Conservation (phyloP, 176 grass and related monocot species). For the Musa itinerans region DNA sequence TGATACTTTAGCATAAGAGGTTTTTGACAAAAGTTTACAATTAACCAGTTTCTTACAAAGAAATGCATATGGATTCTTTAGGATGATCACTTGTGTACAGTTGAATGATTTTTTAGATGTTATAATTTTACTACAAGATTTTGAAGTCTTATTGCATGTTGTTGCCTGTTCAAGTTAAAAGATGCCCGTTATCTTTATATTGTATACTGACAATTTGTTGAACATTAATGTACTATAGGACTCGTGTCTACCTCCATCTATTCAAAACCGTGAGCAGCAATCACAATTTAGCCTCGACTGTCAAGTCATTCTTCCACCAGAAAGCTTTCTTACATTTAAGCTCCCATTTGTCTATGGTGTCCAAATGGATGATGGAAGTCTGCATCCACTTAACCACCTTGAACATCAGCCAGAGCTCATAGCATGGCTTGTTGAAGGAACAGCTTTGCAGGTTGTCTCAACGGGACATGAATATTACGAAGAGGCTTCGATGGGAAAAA, state of each 20-base stretch:
- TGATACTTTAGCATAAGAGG: no score
- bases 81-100: not conserved
- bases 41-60: not conserved
- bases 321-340: constrained; percentile 86
- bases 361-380: constrained; percentile 46
- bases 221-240: constrained; percentile 29
- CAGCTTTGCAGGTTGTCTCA: constrained; percentile 68
- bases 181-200: not conserved
- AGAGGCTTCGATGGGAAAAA: constrained; percentile 20
- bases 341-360: constrained; percentile 86
- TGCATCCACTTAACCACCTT: constrained; percentile 43
- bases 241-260: constrained; percentile 58
- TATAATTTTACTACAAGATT: not conserved
- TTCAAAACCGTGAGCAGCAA: constrained; percentile 48
- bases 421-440: constrained; percentile 87
- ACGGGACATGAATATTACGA: constrained; percentile 33
- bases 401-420: constrained; percentile 63
- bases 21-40: not conserved
- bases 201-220: not conserved
- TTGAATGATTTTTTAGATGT: not conserved
- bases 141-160: not conserved
- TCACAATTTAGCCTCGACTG: constrained; percentile 62
- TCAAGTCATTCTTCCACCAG: constrained; percentile 69
- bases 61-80: not conserved
- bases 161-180: not conserved